These are phyloP conservation scores for Neonectria coccinea DNA, from an alignment of 2,329 filamentous ascomycete genomes.

Conservation along the genomic window DNA sequence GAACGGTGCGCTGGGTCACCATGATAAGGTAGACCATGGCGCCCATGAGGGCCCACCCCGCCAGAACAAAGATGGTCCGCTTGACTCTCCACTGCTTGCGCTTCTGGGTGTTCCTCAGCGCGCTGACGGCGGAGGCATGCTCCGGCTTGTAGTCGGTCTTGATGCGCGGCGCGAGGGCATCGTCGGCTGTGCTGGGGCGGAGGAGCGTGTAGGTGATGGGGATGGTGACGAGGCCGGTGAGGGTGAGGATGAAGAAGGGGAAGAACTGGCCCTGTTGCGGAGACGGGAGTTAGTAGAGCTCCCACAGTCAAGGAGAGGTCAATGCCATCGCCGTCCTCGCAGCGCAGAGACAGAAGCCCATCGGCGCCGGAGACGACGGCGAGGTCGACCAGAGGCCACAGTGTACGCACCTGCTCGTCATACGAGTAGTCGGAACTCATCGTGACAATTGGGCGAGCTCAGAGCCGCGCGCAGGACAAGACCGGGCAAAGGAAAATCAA, in stretches of 20 bases:
- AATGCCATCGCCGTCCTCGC: background rate
- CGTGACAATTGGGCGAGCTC: conserved; percentile 59
- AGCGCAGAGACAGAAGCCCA: conserved; percentile 12
- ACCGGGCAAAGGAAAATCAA: conserved; percentile 14
- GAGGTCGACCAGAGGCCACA: background rate
- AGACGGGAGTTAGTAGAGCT: conserved; percentile 3
- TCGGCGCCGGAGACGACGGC: background rate
- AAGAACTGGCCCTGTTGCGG: conserved; percentile 87
- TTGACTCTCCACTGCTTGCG: conserved; percentile 91
- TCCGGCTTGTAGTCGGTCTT: conserved; percentile 83
- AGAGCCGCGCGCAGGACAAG: conserved; percentile 45
- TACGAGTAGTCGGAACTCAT: conserved; percentile 98
- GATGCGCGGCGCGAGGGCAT: conserved; percentile 85
- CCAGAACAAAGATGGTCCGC: conserved; percentile 78
- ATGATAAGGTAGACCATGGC: conserved; percentile 93
- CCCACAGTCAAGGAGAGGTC: background rate
- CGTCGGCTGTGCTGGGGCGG: conserved; percentile 79
- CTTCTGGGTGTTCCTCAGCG: conserved; percentile 86
- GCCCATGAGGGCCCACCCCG: conserved; percentile 86
- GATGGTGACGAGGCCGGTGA: conserved; percentile 87
- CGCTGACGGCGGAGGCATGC: conserved; percentile 85
- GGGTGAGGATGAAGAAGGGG: conserved; percentile 96
- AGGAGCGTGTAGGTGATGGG: conserved; percentile 91
- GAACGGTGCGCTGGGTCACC: conserved; percentile 76
- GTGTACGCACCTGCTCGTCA: conserved; percentile 81